Base-by-base conservation (phyloP, 106 monocot genomes). In the Apostasia shenzhenica region DNA sequence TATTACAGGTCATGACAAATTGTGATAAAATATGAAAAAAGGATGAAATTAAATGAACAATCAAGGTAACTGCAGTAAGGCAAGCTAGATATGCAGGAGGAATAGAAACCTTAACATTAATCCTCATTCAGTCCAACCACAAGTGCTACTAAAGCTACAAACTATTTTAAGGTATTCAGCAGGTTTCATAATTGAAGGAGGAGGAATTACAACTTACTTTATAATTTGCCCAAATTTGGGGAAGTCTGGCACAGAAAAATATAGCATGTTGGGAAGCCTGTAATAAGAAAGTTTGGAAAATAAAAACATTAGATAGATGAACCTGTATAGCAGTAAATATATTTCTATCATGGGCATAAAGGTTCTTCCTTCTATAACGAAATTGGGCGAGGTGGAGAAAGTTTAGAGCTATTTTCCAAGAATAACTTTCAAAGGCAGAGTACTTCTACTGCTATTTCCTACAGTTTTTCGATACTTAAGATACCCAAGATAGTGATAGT, bases 241-340 rank as follows among this genome's bases (percentile, higher is more conserved):
- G 97, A 61, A 97, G 77, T 78, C 92, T 97, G 14, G 97, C 97
- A 72, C 70, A 83, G 75, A 97, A 87, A 71, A 97, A 97, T 60
- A 97, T 85, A 47, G 89, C 97, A 92, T 97, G 97, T 73, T 97
- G 92, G 63, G 84, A 86, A 67, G 97, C 92, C 97, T 97, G 89
- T 38, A 74, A 68, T 11, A 75, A 70, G 45, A 44, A 41, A 57
- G 14, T n/a, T 69, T n/a, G 60, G 38, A 48, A 58, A 38, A 73
- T 6, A 40, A 42, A n/a, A 2, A 7, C 9, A 67, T 53, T 39
- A 52, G 12, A 48, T 48, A 61, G 12, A 48, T 48, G 44, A 56
- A 65, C 48, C 14, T 12, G 5, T 14, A 26, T 1, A 48, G 5
- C 48, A 48, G 8, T 6, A 56, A 5, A 48, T 5, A 11, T 37